Conservation (phyloP, 2,329 filamentous ascomycete genomes). For the Xylaria hypoxylon region DNA sequence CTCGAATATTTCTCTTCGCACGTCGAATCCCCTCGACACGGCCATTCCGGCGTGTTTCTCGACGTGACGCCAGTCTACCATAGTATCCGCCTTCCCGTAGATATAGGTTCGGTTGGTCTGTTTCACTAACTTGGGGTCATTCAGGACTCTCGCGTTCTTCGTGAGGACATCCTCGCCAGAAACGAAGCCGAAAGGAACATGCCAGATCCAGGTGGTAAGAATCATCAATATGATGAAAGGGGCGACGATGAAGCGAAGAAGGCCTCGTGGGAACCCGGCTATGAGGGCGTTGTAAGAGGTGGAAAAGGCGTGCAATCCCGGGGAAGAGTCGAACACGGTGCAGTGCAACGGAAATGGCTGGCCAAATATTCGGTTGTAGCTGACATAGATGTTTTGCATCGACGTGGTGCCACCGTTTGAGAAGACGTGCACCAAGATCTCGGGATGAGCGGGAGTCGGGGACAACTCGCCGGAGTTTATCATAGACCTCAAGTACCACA, state of each 20-base stretch:
- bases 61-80: constrained; percentile 61
- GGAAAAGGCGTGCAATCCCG: constrained; percentile 58
- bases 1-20: constrained; percentile 60
- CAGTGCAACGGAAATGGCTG: constrained; percentile 56
- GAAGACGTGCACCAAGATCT: constrained; percentile 62
- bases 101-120: constrained; percentile 64
- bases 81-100: constrained; percentile 61
- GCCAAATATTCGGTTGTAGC: constrained; percentile 49
- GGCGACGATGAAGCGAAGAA: constrained; percentile 46
- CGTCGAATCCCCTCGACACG: constrained; percentile 53
- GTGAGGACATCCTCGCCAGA: constrained; percentile 51
- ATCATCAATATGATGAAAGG: constrained; percentile 54
- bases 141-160: constrained; percentile 54
- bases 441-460: constrained; percentile 44
- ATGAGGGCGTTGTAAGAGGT: constrained; percentile 56
- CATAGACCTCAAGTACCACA: constrained; percentile 54
- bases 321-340: constrained; percentile 61
- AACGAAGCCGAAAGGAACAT: constrained; percentile 49
- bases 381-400: constrained; percentile 54
- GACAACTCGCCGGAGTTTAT: constrained; percentile 43
- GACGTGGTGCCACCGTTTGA: constrained; percentile 64
- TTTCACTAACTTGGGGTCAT: constrained; percentile 50
- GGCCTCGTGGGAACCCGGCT: constrained; percentile 50
- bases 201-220: constrained; percentile 49
- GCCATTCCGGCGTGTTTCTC: constrained; percentile 62